Percentiles rank a stretch among this genome's conserved stretches.
Conservation (phyloP, 805 yeast genomes). For the Candida qinlingensis region DNA sequence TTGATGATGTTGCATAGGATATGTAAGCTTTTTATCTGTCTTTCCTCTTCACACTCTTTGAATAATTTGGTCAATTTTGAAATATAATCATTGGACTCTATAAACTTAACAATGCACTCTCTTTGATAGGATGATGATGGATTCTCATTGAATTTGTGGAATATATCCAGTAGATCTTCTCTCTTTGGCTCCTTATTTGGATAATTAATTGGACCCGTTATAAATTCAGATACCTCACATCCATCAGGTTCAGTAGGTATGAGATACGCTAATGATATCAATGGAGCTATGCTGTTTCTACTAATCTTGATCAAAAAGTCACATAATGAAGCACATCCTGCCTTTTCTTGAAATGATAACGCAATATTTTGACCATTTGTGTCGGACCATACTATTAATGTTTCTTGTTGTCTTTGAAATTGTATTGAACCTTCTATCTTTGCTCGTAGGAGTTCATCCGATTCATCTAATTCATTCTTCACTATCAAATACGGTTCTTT, state of each 20-base stretch:
- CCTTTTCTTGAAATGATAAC: constrained; percentile 83
- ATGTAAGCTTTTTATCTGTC: constrained; percentile 53
- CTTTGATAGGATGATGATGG: constrained; percentile 58
- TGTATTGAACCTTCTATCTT: constrained; percentile 69
- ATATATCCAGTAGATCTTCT: constrained; percentile 45
- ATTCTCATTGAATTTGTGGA: constrained; percentile 49
- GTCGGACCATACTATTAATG: constrained; percentile 92
- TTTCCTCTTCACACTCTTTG: constrained; percentile 46
- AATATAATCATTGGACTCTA: constrained; percentile 52
- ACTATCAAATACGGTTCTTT: constrained; percentile 61
- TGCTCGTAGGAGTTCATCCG: constrained; percentile 57
- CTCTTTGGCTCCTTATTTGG: constrained; percentile 53
- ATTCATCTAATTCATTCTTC: constrained; percentile 58
- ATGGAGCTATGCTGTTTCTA: constrained; percentile 46
- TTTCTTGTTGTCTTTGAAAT: constrained; percentile 91
- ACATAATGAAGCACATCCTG: constrained; percentile 81
- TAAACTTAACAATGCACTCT: constrained; percentile 50
- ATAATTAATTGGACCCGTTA: constrained; percentile 72
- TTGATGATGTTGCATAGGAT: constrained; percentile 70
- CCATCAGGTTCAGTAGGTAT: constrained; percentile 39
- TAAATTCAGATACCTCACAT: constrained; percentile 61
- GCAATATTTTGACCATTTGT: constrained; percentile 69
- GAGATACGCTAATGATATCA: constrained; percentile 71
- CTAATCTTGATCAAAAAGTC: constrained; percentile 73
- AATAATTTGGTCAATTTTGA: constrained; percentile 47